Base-by-base conservation (phyloP, 495 filamentous ascomycete species). In the Hyaloscypha variabilis region DNA sequence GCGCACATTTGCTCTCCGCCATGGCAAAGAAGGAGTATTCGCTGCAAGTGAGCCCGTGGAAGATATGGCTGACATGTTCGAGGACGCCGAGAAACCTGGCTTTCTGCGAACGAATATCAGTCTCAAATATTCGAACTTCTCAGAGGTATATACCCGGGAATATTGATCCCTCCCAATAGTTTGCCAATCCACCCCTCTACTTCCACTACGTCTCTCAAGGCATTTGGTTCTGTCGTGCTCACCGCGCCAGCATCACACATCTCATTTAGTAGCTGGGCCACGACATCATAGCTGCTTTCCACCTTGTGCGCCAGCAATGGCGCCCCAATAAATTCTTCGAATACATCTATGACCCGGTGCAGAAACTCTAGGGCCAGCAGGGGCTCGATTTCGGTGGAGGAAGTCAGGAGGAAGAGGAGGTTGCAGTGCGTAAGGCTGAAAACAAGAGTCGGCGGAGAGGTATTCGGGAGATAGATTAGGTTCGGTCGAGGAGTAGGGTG, bases 291-390 rank as follows among this genome's bases (percentile, higher is more conserved):
- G 75, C 86, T 91, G 31, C 80, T 81, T 75, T 97, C 92, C 70
- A 99, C 88, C 78, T 94, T 97, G 64, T 81, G 82, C 19, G 92
- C 89, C 24, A 97, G 78, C 59, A 99, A 76, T 3, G 95, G 95
- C n/a, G 91, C 84, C 36, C 94, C 94, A 14, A 98, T 81, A 72
- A 97, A 98, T 63, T 97, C 95, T 77, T 99, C 96, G 23, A 99
- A 82, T 4, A 92, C 87, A 81, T 99, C 96, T 68, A 96, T 87
- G 19, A 97, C 86, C 50, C 95, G 88, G 79, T 98, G 95, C 54
- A 99, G 83, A 79, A 98, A 98, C 77, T 98, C 96, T 60, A 97
- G 85, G 25, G 90, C 89, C n/a, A 97, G 85, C n/a, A 99, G 84
- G 24, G 95, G 92, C 73, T 98, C 95, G 64, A 90, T 88, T 64